These are phyloP conservation scores for Chenopodium formosanum DNA, from an alignment of 148 eudicot species.

Conservation along the genomic window DNA sequence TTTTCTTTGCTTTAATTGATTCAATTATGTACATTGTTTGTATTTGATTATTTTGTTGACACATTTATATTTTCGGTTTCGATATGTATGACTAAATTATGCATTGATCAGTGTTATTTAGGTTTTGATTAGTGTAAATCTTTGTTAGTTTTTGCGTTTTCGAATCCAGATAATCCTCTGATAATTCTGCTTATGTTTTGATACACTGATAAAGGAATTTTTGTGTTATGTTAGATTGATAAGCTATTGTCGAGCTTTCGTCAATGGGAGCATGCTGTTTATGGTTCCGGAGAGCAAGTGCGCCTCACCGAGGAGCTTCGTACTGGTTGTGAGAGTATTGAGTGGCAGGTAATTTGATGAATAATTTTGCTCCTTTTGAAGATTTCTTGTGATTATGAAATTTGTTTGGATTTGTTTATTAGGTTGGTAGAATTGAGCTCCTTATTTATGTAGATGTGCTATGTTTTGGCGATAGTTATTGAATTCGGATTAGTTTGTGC, in stretches of 20 bases:
- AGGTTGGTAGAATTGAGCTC: background rate
- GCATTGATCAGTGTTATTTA: no score
- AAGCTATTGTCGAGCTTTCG: conserved; percentile 65
- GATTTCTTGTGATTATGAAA: background rate
- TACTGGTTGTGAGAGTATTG: conserved; percentile 74
- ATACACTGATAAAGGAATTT: background rate
- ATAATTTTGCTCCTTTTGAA: background rate
- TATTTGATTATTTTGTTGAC: background rate
- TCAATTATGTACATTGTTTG: background rate
- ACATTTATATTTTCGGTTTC: background rate
- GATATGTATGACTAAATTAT: no score
- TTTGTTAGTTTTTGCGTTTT: background rate
- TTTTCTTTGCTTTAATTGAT: background rate
- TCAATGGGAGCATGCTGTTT: conserved; percentile 61
- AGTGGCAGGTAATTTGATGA: conserved; percentile 73
- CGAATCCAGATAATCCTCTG: background rate
- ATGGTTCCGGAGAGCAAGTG: conserved; percentile 44
- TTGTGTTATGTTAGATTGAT: conserved; percentile 57
- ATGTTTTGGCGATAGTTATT: background rate
- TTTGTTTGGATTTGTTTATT: background rate
- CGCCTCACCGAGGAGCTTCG: conserved; percentile 54
- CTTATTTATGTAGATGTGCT: background rate
- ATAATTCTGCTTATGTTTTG: background rate
- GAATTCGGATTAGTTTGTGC: background rate
- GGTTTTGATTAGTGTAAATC: no score